Base-by-base conservation (phyloP, 2,329 filamentous ascomycete species). In the Fusarium beomiforme region DNA sequence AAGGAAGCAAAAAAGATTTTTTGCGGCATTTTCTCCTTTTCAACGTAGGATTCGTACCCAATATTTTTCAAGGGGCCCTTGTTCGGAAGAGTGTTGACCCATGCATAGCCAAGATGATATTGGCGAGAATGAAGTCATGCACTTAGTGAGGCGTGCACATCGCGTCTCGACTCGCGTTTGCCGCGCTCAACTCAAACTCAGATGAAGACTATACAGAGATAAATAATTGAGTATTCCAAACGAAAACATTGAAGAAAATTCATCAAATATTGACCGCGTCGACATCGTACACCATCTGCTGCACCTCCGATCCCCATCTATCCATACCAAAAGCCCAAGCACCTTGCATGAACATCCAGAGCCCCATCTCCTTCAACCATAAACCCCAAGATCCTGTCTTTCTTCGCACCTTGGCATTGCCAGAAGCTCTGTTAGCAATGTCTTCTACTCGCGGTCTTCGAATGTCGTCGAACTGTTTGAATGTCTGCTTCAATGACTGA, bases 21-120 rank as follows among this genome's bases (percentile, higher is more conserved):
- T n/a, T 56, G 59, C 61, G 41, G 23, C 16, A 55, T 64, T 56
- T 64, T 14, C 24, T 21, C 41, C 41, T 46, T 36, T 64, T 56
- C 5, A 39, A 7, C 19, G 37, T 14, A 16, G 6, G 17, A 34
- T 46, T 41, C 14, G 23, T 64, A 29, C 46, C 58, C 33, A 46
- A 31, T 64, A 19, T 19, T 55, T 26, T 53, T 3, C 60, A 29
- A 29, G 58, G 59, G 46, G 8, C 14, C 59, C 33, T 33, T 41
- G 39, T 11, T n/a, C 46, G 46, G 59, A 64, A 56, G 26, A 64
- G 59, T 8, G 13, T 56, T 64, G 29, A 64, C 64, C 61, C 59
- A 36, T 12, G 21, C 12, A 8, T 13, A 36, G 55, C 59, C 43
- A 62, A 53, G 56, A 37, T 9, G 12, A 29, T 33, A 17, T 10